Conservation (phyloP, 2,329 filamentous ascomycete species). For the Aspergillus chevalieri region DNA sequence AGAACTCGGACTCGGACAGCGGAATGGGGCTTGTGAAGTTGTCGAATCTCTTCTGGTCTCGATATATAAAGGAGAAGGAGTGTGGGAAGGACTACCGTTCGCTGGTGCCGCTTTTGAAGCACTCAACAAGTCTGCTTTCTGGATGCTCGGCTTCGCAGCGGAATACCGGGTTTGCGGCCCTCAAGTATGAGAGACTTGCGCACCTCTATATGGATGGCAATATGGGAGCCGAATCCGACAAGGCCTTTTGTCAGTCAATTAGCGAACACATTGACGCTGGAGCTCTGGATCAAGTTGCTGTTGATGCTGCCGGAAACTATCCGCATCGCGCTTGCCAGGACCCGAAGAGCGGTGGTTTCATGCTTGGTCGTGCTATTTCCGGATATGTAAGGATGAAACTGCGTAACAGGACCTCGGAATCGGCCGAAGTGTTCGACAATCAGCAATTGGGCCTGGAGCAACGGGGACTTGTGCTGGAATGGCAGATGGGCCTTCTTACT, state of each 20-base stretch:
- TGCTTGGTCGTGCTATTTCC: slow-evolving; percentile 33
- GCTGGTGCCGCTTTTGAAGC: slow-evolving; percentile 34
- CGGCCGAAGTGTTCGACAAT: slow-evolving; percentile 27
- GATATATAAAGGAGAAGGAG: slow-evolving; percentile 40
- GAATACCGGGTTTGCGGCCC: slow-evolving; percentile 32
- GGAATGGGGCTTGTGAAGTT: slow-evolving; percentile 32
- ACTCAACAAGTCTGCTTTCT: slow-evolving; percentile 35
- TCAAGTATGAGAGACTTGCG: slow-evolving; percentile 42
- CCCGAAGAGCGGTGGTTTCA: slow-evolving; percentile 29
- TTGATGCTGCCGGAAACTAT: slow-evolving; percentile 20
- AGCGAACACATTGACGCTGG: slow-evolving; percentile 35
- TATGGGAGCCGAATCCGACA: slow-evolving; percentile 28
- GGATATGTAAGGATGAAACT: slow-evolving; percentile 32
- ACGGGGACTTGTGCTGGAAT: slow-evolving; percentile 31
- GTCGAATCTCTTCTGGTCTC: slow-evolving; percentile 44
- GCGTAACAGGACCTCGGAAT: slow-evolving; percentile 22
- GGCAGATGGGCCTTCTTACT: slow-evolving; percentile 31
- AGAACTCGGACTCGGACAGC: slow-evolving; percentile 10
- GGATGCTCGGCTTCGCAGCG: slow-evolving; percentile 29
- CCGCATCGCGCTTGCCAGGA: slow-evolving; percentile 26
- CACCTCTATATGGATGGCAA: slow-evolving; percentile 35
- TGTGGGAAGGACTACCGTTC: slow-evolving; percentile 25
- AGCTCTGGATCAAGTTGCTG: slow-evolving; percentile 25
- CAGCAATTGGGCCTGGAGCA: slow-evolving; percentile 17
- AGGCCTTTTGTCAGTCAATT: slow-evolving; percentile 36